Conservation (phyloP, 2,329 filamentous ascomycete genomes). For the Botrytis aclada region DNA sequence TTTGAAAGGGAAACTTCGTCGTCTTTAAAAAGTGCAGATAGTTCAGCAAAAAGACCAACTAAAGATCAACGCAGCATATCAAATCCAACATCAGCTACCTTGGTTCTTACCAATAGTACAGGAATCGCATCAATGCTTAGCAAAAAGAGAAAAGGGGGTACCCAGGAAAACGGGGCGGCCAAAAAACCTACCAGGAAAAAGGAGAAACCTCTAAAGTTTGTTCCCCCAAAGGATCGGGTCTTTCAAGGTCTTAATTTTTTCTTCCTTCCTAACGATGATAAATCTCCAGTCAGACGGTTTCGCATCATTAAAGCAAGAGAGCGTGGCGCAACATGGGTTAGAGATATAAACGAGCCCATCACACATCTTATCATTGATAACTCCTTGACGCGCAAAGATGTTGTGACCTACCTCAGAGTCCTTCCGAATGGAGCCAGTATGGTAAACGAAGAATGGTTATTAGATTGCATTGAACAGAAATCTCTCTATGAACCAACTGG, state of each 20-base stretch:
- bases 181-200: conserved; percentile 45
- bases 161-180: neutral
- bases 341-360: conserved; percentile 51
- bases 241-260: conserved; percentile 63
- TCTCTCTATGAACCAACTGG: conserved; percentile 57
- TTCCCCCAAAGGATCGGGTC: conserved; percentile 53
- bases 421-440: conserved; percentile 47
- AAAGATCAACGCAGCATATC: conserved; percentile 27
- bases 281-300: conserved; percentile 61
- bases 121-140: conserved; percentile 32
- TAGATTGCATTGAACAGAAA: conserved; percentile 63
- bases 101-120: conserved; percentile 31
- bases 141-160: conserved; percentile 24
- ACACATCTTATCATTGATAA: conserved; percentile 82
- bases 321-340: conserved; percentile 71
- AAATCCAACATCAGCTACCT: conserved; percentile 29
- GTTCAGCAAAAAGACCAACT: conserved; percentile 14
- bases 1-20: conserved; percentile 19
- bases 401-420: conserved; percentile 54
- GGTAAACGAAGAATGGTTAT: conserved; percentile 65
- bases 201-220: conserved; percentile 42
- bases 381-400: conserved; percentile 58
- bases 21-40: conserved; percentile 1
- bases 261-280: conserved; percentile 80
- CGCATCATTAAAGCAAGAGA: conserved; percentile 74